Conservation (phyloP, 148 eudicot genomes). For the Rhododendron kiyosumense region DNA sequence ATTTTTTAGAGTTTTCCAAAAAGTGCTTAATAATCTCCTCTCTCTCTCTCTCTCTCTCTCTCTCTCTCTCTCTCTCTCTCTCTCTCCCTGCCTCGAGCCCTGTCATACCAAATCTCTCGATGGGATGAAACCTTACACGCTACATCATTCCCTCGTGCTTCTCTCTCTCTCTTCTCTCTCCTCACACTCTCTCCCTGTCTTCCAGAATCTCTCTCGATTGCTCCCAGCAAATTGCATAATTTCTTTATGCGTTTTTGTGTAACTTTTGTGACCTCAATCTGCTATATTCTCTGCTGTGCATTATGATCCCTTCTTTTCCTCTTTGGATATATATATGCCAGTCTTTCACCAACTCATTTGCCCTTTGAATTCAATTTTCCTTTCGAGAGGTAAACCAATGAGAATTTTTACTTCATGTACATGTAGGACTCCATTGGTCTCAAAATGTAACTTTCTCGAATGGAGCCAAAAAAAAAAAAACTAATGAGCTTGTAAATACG, state of each 20-base stretch:
- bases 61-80: not conserved
- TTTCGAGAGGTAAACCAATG: not conserved
- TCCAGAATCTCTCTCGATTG: slow-evolving; percentile 19
- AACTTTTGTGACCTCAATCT: not conserved
- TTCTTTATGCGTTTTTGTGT: not conserved
- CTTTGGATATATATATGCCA: not conserved
- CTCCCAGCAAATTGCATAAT: slow-evolving; percentile 20
- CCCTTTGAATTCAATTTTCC: not conserved
- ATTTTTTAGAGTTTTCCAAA: not conserved
- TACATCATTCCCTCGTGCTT: slow-evolving; percentile 43
- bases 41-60: not conserved
- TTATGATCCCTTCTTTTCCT: not conserved
- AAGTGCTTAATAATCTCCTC: not conserved
- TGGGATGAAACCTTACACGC: slow-evolving; percentile 31
- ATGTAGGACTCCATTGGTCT: not conserved
- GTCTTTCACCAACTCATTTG: slow-evolving; percentile 1
- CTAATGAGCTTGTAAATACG: not conserved
- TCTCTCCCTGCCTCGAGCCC: slow-evolving; percentile 18
- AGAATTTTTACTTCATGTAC: not conserved
- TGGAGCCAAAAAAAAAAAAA: not conserved
- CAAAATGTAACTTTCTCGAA: not conserved
- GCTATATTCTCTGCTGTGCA: not conserved
- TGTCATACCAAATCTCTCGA: slow-evolving; percentile 31
- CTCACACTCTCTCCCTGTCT: not conserved
- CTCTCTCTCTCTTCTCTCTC: slow-evolving; percentile 4